A percentile compares a stretch with the other conserved stretches of the same genome.
These are phyloP conservation scores for Pleurotus sapidus DNA, from an alignment of 768 basidiomycete species.

Conservation along the genomic window DNA sequence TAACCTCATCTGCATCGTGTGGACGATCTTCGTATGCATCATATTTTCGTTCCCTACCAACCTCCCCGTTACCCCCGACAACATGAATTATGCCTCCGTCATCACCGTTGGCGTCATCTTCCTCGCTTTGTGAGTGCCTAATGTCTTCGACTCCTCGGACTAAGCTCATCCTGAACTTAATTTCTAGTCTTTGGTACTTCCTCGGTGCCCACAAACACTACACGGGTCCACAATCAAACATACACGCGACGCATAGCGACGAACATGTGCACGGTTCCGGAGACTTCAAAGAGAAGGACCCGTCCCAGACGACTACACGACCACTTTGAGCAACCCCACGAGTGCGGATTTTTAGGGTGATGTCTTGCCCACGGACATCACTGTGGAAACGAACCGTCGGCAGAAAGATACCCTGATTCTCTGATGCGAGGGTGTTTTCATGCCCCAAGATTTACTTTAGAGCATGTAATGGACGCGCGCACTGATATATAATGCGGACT, in stretches of 20 bases:
- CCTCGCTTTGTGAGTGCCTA: constrained; percentile 44
- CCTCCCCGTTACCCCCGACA: constrained; percentile 62
- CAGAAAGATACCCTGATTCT: not conserved
- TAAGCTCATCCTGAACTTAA: constrained; percentile 7
- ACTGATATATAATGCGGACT: not conserved
- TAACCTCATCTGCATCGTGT: constrained; percentile 64
- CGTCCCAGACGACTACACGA: not conserved
- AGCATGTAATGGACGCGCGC: not conserved
- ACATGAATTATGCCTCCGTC: constrained; percentile 84
- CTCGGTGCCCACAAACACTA: constrained; percentile 52
- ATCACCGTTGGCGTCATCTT: constrained; percentile 53
- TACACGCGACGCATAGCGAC: constrained; percentile 23
- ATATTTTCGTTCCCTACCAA: constrained; percentile 74
- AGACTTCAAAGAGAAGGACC: constrained; percentile 1
- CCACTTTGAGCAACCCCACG: not conserved
- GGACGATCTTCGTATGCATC: constrained; percentile 67
- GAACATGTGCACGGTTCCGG: not conserved
- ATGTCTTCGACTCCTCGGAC: not conserved
- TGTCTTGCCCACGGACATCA: not conserved
- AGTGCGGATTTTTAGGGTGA: not conserved
- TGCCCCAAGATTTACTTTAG: not conserved
- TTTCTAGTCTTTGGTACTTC: constrained; percentile 48
- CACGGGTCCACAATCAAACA: constrained; percentile 54
- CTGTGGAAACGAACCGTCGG: not conserved
- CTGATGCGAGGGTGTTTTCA: not conserved